Evolutionary conservation across 169 alveolate species (phyloP).

Genomic region (Amoebophrya sp.): DNA sequence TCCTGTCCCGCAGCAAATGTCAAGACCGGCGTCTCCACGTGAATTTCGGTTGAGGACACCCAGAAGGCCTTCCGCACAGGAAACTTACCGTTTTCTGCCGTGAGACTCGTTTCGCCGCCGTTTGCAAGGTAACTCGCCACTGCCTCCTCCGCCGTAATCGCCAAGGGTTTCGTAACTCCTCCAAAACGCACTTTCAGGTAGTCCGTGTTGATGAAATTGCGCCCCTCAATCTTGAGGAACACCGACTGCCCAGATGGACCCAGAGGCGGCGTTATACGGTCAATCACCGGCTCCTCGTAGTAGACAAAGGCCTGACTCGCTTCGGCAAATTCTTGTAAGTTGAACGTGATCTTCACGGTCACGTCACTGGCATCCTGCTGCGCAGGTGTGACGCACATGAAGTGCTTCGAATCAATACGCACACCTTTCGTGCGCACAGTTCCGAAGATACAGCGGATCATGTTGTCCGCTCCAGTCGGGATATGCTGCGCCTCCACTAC

Average conservation of each 20-base stretch:
- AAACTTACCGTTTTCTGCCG: background rate
- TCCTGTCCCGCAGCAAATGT: background rate
- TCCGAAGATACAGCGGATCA: conserved; percentile 21
- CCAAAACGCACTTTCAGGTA: conserved; percentile 15
- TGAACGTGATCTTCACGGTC: conserved; percentile 6
- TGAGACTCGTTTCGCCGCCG: background rate
- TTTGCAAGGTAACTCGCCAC: background rate
- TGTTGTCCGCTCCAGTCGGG: background rate
- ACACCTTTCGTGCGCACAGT: background rate
- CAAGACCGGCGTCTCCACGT: conserved; percentile 28
- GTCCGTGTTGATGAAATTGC: conserved; percentile 22
- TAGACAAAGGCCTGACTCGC: conserved; percentile 2
- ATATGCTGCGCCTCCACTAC: background rate
- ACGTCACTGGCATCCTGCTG: conserved; percentile 2
- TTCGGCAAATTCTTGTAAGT: conserved; percentile 13
- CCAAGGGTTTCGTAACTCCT: background rate
- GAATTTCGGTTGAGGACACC: background rate
- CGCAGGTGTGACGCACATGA: background rate
- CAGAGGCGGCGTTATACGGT: background rate
- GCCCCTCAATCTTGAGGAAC: background rate
- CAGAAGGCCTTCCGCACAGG: background rate
- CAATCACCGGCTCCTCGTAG: background rate
- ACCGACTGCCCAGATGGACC: conserved; percentile 25
- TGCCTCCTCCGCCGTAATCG: background rate
- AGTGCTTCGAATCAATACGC: background rate